Conservation (phyloP, 2,329 filamentous ascomycete genomes). For the Stemphylium beticola region DNA sequence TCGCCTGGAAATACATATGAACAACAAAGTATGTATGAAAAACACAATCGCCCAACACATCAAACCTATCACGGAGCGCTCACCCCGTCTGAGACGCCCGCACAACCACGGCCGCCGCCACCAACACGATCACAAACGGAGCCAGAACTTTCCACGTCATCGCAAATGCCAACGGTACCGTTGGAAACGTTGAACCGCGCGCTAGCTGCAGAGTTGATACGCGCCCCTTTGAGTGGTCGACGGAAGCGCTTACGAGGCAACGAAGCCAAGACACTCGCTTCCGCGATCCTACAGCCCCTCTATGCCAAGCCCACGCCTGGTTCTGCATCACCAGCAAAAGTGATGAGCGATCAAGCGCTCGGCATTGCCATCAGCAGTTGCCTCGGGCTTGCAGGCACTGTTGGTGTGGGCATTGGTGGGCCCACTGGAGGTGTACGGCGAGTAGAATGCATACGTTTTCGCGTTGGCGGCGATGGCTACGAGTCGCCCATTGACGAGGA, state of each 20-base stretch:
- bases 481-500: slow-evolving; percentile 51
- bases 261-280: slow-evolving; percentile 56
- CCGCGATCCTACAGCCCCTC: slow-evolving; percentile 50
- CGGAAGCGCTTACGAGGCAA: slow-evolving; percentile 52
- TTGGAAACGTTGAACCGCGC: slow-evolving; percentile 54
- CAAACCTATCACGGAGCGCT: slow-evolving; percentile 30
- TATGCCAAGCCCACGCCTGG: slow-evolving; percentile 37
- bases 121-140: slow-evolving; percentile 16
- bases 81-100: slow-evolving; percentile 41
- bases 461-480: slow-evolving; percentile 49
- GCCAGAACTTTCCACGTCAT: slow-evolving; percentile 3
- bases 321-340: slow-evolving; percentile 32
- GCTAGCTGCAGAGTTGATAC: slow-evolving; percentile 55
- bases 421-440: slow-evolving; percentile 45
- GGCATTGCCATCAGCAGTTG: slow-evolving; percentile 52
- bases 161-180: slow-evolving; percentile 30
- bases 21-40: slow-evolving; percentile 18
- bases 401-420: slow-evolving; percentile 48
- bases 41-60: slow-evolving; percentile 28
- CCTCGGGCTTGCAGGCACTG: slow-evolving; percentile 43
- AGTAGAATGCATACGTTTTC: slow-evolving; percentile 52
- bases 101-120: slow-evolving; percentile 26
- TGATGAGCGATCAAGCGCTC: slow-evolving; percentile 46
- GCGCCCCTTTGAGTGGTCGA: slow-evolving; percentile 52
- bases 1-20: slow-evolving; percentile 29